Conservation (phyloP, 129 eudicot genomes). For the Flaveria sonorensis region DNA sequence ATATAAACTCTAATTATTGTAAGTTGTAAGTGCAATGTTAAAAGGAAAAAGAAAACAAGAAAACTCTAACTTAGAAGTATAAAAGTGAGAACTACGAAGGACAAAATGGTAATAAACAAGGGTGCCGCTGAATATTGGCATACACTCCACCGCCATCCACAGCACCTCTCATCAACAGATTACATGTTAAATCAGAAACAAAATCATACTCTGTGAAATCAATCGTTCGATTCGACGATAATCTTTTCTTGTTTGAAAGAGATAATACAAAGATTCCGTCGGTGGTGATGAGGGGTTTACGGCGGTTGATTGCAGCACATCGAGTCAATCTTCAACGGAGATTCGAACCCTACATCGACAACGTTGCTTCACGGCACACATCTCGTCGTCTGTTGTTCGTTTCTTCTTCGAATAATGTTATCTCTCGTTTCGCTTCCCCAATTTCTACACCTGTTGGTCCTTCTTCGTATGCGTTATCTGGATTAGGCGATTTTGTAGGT, state of each 20-base stretch:
- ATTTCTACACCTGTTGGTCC: constrained; percentile 19
- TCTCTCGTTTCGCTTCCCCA: constrained; percentile 33
- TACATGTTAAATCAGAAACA: neutral
- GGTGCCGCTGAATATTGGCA: constrained; percentile 1
- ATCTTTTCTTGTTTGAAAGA: neutral
- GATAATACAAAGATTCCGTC: neutral
- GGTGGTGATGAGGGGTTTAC: constrained; percentile 43
- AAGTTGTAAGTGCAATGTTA: too few relatives aligned
- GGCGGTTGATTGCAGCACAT: constrained; percentile 41
- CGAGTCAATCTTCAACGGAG: constrained; percentile 27
- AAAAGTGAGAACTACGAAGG: neutral
- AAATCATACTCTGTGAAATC: neutral
- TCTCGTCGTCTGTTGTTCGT: constrained; percentile 42
- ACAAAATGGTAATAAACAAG: constrained; percentile 21
- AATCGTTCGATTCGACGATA: constrained; percentile 2
- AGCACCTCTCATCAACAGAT: neutral
- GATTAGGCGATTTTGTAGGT: constrained; percentile 50
- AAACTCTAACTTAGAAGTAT: too few relatives aligned
- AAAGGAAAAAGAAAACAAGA: too few relatives aligned
- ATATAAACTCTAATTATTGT: too few relatives aligned
- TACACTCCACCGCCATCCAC: constrained; percentile 33
- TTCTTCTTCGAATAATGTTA: constrained; percentile 35
- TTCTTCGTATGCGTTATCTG: constrained; percentile 30
- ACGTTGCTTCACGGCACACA: constrained; percentile 15
- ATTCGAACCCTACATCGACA: constrained; percentile 31